Conservation (phyloP, 805 yeast genomes). For the Pichia californica region DNA sequence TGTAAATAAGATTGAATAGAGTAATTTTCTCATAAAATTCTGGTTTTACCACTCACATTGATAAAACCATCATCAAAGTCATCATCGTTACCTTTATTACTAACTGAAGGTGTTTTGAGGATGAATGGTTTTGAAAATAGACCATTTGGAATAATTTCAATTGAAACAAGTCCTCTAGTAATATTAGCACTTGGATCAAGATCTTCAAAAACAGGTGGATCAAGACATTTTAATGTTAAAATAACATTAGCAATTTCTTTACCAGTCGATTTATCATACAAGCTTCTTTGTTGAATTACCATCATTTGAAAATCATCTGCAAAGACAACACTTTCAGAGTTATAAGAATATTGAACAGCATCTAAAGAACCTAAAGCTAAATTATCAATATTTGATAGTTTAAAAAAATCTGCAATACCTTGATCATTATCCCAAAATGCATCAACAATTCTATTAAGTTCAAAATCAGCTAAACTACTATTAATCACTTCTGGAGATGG, state of each 20-base stretch:
- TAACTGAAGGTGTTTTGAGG: slow-evolving; percentile 21
- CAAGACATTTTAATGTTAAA: slow-evolving; percentile 18
- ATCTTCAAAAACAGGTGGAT: slow-evolving; percentile 16
- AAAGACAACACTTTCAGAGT: slow-evolving; percentile 17
- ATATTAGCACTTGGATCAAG: slow-evolving; percentile 24
- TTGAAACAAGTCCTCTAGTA: slow-evolving; percentile 19
- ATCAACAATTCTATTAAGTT: slow-evolving; percentile 25
- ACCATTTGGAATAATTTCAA: slow-evolving; percentile 23
- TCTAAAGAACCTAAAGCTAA: slow-evolving; percentile 27
- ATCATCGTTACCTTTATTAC: slow-evolving; percentile 10
- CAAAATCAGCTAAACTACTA: slow-evolving; percentile 26
- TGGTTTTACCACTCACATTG: slow-evolving; percentile 27
- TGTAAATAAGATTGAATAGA: not conserved
- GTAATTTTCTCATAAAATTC: slow-evolving; percentile 8
- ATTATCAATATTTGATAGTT: slow-evolving; percentile 16
- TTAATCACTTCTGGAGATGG: slow-evolving; percentile 26
- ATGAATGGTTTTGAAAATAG: slow-evolving; percentile 17
- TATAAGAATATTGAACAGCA: slow-evolving; percentile 21
- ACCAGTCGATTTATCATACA: slow-evolving; percentile 21
- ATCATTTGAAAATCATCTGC: slow-evolving; percentile 21
- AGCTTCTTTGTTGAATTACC: slow-evolving; percentile 23
- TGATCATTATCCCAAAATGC: slow-evolving; percentile 28
- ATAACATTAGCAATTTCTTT: slow-evolving; percentile 24
- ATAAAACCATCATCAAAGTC: slow-evolving; percentile 15
- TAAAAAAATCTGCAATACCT: slow-evolving; percentile 23